Conservation (phyloP, 129 eudicot species). For the Artemisia argyi region DNA sequence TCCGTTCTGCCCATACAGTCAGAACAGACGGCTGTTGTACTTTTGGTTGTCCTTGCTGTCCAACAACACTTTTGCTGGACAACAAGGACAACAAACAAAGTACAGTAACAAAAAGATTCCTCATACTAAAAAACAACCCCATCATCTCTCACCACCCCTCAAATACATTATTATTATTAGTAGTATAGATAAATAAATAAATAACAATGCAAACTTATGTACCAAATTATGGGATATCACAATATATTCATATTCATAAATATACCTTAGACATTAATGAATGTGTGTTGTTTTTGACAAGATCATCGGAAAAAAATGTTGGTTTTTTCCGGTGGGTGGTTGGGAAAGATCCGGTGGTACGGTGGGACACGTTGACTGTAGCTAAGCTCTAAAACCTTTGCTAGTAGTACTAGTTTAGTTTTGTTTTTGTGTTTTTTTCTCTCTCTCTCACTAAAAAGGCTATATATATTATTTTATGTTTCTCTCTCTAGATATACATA, state of each 20-base stretch:
- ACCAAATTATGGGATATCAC: no score
- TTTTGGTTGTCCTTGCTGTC: conserved; percentile 35
- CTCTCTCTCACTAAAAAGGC: conserved; percentile 4
- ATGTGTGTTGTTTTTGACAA: conserved; percentile 12
- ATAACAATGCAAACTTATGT: not conserved
- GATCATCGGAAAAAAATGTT: conserved; percentile 19
- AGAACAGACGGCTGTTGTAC: conserved; percentile 24
- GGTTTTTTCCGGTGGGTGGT: conserved; percentile 11
- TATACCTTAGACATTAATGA: no score
- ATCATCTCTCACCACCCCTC: not conserved
- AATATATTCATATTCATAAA: no score
- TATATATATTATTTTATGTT: not conserved
- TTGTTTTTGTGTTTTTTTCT: conserved; percentile 1
- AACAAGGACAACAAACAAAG: conserved; percentile 30
- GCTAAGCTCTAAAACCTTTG: conserved; percentile 29
- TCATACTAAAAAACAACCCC: no score
- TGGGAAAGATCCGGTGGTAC: conserved; percentile 29
- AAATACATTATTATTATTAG: conserved; percentile 1
- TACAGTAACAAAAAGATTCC: conserved; percentile 3
- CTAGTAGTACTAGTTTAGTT: not conserved
- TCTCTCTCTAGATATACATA: conserved; percentile 36
- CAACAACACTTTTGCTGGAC: conserved; percentile 27
- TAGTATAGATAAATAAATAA: not conserved
- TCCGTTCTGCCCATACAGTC: conserved; percentile 54
- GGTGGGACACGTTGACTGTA: conserved; percentile 40